Conservation (phyloP, 805 yeast genomes). For the Candida arabinofermentans region DNA sequence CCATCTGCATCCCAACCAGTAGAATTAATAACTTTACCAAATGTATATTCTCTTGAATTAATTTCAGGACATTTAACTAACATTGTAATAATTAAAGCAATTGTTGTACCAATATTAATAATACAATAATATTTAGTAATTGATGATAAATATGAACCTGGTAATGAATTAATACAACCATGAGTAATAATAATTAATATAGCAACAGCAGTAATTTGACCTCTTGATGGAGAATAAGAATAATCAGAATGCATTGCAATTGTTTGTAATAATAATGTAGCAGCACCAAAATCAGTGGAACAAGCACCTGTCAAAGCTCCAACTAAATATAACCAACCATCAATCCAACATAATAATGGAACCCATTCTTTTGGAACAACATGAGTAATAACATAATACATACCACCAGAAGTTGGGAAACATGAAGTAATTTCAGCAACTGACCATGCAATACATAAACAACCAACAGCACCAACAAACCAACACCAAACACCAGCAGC, state of each 20-base stretch:
- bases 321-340: conserved; percentile 47
- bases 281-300: conserved; percentile 50
- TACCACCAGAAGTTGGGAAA: conserved; percentile 53
- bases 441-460: conserved; percentile 49
- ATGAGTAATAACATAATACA: conserved; percentile 44
- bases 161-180: conserved; percentile 47
- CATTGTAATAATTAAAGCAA: conserved; percentile 49
- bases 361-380: conserved; percentile 46
- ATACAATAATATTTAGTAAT: conserved; percentile 50
- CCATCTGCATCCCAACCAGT: conserved; percentile 52
- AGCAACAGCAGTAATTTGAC: conserved; percentile 46
- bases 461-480: conserved; percentile 51
- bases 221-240: conserved; percentile 38
- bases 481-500: conserved; percentile 65
- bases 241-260: conserved; percentile 36
- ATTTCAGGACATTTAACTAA: conserved; percentile 48
- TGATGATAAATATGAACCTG: conserved; percentile 46
- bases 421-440: conserved; percentile 48
- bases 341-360: conserved; percentile 51
- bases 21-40: conserved; percentile 41
- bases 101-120: conserved; percentile 43
- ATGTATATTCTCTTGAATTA: conserved; percentile 43
- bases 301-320: conserved; percentile 49
- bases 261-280: conserved; percentile 42
- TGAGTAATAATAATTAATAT: conserved; percentile 48